Evolutionary conservation across 352 stramenopile species (phyloP).

Genomic region (Pythium aphanidermatum): DNA sequence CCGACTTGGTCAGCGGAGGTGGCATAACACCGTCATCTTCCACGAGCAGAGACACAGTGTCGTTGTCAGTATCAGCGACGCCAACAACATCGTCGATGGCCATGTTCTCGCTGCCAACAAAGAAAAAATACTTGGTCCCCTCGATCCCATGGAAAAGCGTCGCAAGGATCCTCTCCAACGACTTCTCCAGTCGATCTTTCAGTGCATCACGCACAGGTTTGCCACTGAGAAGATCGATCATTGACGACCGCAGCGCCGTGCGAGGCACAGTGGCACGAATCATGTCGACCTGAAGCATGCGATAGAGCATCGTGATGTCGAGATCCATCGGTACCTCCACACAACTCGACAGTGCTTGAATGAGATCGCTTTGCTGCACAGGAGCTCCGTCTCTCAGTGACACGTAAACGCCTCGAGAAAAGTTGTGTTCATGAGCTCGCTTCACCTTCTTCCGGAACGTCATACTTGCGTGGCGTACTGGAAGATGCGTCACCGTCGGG

Average conservation of each 20-base stretch:
- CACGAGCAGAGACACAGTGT: slow-evolving; percentile 47
- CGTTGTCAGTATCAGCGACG: slow-evolving; percentile 36
- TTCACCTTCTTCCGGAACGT: slow-evolving; percentile 81
- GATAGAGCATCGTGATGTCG: slow-evolving; percentile 83
- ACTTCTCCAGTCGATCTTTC: slow-evolving; percentile 62
- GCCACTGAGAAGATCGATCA: slow-evolving; percentile 22
- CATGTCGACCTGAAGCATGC: slow-evolving; percentile 62
- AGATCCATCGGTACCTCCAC: slow-evolving; percentile 80
- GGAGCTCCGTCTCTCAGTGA: slow-evolving; percentile 62
- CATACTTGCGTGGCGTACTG: slow-evolving; percentile 19
- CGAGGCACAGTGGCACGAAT: slow-evolving; percentile 24
- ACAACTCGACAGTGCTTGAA: slow-evolving; percentile 82
- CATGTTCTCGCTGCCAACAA: slow-evolving; percentile 54
- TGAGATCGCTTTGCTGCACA: slow-evolving; percentile 79
- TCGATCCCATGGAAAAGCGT: slow-evolving; percentile 53
- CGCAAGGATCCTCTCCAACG: slow-evolving; percentile 61
- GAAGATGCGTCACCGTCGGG: neutral
- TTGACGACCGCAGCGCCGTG: slow-evolving; percentile 10
- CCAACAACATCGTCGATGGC: slow-evolving; percentile 49
- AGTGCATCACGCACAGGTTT: slow-evolving; percentile 36
- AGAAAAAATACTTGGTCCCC: slow-evolving; percentile 83
- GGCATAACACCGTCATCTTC: slow-evolving; percentile 31
- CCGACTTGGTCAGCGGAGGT: slow-evolving; percentile 11
- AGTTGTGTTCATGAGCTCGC: slow-evolving; percentile 83
- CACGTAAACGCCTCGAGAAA: slow-evolving; percentile 83